Conservation (phyloP, 2,329 filamentous ascomycete genomes). For the Alternaria gansuensis region DNA sequence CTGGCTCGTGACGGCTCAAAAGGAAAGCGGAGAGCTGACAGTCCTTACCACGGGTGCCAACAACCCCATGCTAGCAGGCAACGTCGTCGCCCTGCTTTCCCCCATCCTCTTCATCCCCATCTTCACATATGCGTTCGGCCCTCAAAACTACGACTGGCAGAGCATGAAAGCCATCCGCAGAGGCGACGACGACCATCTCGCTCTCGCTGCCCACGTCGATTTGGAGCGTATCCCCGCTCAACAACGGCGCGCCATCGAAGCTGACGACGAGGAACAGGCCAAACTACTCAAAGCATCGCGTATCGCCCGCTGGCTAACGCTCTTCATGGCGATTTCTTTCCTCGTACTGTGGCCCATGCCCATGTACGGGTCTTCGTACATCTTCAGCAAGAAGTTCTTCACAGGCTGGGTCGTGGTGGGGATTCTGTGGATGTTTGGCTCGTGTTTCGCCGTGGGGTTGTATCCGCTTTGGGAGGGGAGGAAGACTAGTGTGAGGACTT, state of each 20-base stretch:
- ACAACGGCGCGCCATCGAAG: constrained; percentile 42
- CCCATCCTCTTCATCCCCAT: constrained; percentile 78
- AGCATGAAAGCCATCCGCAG: constrained; percentile 82
- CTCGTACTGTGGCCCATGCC: constrained; percentile 92
- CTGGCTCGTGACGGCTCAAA: constrained; percentile 80
- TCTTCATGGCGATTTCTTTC: constrained; percentile 72
- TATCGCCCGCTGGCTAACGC: constrained; percentile 66
- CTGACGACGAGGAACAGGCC: constrained; percentile 55
- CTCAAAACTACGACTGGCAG: constrained; percentile 84
- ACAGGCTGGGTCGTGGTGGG: constrained; percentile 74
- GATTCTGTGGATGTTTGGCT: constrained; percentile 82
- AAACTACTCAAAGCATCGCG: constrained; percentile 56
- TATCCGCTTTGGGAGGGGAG: constrained; percentile 85
- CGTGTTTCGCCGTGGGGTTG: constrained; percentile 75
- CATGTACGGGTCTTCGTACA: constrained; percentile 82
- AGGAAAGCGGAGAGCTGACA: constrained; percentile 71
- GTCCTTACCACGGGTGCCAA: constrained; percentile 84
- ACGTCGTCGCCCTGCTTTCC: constrained; percentile 81
- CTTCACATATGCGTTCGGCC: constrained; percentile 74
- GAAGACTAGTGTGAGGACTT: constrained; percentile 68
- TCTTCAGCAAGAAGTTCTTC: constrained; percentile 84
- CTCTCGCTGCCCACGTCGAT: constrained; percentile 69
- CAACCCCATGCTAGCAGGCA: constrained; percentile 82
- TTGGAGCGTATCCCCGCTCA: constrained; percentile 70
- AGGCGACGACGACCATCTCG: constrained; percentile 79